phyloP scores from a whole-genome alignment of 2,329 filamentous ascomycete species.

The Huntiella moniliformis region DNA sequence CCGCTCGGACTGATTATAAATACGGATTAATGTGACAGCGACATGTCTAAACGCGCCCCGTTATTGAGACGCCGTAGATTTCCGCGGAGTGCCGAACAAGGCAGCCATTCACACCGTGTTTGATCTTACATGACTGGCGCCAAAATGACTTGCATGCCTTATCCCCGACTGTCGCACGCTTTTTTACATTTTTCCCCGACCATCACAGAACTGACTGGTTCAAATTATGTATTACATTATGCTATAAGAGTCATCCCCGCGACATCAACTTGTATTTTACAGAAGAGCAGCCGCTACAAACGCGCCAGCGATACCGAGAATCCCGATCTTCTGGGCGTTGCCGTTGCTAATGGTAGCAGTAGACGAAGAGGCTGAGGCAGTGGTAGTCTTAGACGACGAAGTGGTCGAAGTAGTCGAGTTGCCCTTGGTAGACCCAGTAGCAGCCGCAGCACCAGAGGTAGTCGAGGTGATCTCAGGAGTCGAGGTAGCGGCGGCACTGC shows the following conservation, averaged over 20 bases:
- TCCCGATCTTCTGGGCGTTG: not conserved
- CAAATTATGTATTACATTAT: no score
- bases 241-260: not conserved
- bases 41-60: no score
- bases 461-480: not conserved
- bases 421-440: not conserved
- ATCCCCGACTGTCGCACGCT: no score
- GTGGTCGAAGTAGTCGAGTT: not conserved
- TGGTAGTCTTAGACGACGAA: not conserved
- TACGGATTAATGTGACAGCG: no score
- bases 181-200: no score
- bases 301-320: constrained; percentile 8
- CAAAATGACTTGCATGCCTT: no score
- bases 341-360: not conserved
- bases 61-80: no score
- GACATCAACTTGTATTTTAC: constrained; percentile 6
- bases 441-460: not conserved
- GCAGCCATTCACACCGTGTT: no score
- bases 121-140: no score
- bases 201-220: no score
- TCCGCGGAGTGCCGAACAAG: no score
- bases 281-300: constrained; percentile 10
- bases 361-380: not conserved
- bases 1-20: no score
- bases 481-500: not conserved